Conservation (phyloP, 1,284 basidiomycete species). For the Cryptococcus wingfieldii region DNA sequence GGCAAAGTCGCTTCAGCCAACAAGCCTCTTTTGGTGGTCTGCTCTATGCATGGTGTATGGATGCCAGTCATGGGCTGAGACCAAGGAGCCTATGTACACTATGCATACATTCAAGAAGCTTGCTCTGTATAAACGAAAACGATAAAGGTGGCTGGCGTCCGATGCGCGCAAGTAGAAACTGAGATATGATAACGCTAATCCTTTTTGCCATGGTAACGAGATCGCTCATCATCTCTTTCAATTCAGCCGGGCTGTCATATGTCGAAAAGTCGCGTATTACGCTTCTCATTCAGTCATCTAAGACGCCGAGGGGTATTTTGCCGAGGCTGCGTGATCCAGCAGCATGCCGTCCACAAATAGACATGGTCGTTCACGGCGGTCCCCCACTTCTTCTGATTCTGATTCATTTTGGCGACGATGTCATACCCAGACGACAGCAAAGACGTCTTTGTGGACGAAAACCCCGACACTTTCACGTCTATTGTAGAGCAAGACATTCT, state of each 20-base stretch:
- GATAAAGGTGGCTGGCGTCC: too few relatives aligned
- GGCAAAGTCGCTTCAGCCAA: too few relatives aligned
- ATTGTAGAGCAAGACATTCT: conserved; percentile 14
- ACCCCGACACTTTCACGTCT: not conserved
- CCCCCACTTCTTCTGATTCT: not conserved
- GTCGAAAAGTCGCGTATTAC: not conserved
- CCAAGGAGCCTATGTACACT: too few relatives aligned
- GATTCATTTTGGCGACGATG: not conserved
- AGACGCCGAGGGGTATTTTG: not conserved
- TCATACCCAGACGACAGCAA: not conserved
- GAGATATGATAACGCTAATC: too few relatives aligned
- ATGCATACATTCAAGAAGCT: too few relatives aligned
- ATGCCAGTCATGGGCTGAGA: too few relatives aligned
- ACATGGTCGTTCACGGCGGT: not conserved
- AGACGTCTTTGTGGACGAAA: not conserved
- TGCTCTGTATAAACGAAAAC: too few relatives aligned
- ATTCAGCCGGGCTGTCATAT: not conserved
- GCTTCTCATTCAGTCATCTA: not conserved
- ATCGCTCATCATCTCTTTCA: too few relatives aligned
- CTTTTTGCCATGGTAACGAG: too few relatives aligned
- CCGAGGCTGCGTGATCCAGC: not conserved
- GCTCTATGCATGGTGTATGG: too few relatives aligned
- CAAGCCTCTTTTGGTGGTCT: too few relatives aligned
- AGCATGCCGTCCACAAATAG: not conserved
- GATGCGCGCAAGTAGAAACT: too few relatives aligned